These are phyloP conservation scores for Tillandsia fasciculata DNA, from an alignment of 176 grass and related monocot genomes.

Conservation along the genomic window DNA sequence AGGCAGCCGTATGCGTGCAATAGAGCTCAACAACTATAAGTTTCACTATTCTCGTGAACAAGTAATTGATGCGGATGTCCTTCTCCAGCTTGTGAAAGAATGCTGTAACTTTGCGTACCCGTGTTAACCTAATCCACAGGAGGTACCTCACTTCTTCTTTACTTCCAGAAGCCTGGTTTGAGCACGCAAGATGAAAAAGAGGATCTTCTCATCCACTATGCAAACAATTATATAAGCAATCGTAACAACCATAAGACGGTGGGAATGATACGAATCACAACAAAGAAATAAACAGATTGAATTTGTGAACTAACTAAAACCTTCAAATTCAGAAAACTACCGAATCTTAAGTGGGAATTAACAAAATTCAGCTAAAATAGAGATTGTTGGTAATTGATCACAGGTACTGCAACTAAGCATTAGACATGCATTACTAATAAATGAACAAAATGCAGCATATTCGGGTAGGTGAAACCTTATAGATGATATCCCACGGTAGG, in stretches of 20 bases:
- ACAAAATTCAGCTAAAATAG: too few species aligned
- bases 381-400: too few species aligned
- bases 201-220: too few species aligned
- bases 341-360: too few species aligned
- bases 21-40: constrained; percentile 94
- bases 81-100: constrained; percentile 77
- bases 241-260: too few species aligned
- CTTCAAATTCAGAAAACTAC: too few species aligned
- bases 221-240: too few species aligned
- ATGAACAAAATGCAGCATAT: neutral
- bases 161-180: constrained; percentile 44
- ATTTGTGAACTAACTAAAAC: too few species aligned
- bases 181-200: neutral
- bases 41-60: constrained; percentile 96
- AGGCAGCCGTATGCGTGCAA: constrained; percentile 86
- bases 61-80: constrained; percentile 93
- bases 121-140: constrained; percentile 76
- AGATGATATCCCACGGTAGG: constrained; percentile 90
- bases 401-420: neutral
- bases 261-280: too few species aligned
- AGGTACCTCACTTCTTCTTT: constrained; percentile 91
- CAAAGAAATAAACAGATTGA: neutral
- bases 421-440: neutral
- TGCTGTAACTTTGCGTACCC: constrained; percentile 45
- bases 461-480: constrained; percentile 38